Percentiles rank a stretch among this genome's conserved stretches.
Evolutionary conservation across 352 stramenopile species (phyloP).

Genomic region (Phytopythium delawarense): DNA sequence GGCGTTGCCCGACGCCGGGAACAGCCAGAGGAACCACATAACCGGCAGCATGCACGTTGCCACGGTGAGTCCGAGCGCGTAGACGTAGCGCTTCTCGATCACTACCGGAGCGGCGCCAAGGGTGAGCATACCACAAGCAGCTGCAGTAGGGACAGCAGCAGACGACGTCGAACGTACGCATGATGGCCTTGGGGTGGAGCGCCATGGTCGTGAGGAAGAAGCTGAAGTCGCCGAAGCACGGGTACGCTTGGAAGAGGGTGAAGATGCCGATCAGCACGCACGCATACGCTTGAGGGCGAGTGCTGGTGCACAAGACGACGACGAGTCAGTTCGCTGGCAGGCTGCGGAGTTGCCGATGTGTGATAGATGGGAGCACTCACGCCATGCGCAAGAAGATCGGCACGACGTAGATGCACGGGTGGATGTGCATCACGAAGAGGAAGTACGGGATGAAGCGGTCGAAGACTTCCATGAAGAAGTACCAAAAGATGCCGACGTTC

Average conservation of each 20-base stretch:
- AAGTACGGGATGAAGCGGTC: constrained; percentile 86
- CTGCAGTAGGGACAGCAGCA: background rate
- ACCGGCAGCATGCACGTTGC: constrained; percentile 75
- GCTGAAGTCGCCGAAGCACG: constrained; percentile 71
- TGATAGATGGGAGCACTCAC: constrained; percentile 22
- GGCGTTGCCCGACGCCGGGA: constrained; percentile 78
- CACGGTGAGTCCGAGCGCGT: constrained; percentile 58
- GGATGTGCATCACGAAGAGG: constrained; percentile 72
- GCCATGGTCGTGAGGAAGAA: constrained; percentile 66
- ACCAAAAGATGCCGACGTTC: constrained; percentile 87
- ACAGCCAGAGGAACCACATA: constrained; percentile 89
- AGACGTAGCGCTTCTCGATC: constrained; percentile 76
- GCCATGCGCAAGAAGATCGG: constrained; percentile 73
- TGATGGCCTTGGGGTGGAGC: constrained; percentile 77
- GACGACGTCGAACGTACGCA: constrained; percentile 30
- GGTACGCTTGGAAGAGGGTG: constrained; percentile 77
- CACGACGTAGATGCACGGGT: constrained; percentile 77
- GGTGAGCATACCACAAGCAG: background rate
- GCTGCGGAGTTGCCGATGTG: background rate
- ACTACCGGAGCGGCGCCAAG: constrained; percentile 21
- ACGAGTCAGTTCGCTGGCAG: background rate
- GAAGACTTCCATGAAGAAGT: constrained; percentile 88
- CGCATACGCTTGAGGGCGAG: constrained; percentile 68
- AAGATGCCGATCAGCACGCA: constrained; percentile 67
- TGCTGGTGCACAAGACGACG: constrained; percentile 19